Percentiles rank a stretch among this genome's conserved stretches.
These are phyloP conservation scores for Diaporthe ampelina DNA, from an alignment of 2,329 filamentous ascomycete species.

Conservation along the genomic window DNA sequence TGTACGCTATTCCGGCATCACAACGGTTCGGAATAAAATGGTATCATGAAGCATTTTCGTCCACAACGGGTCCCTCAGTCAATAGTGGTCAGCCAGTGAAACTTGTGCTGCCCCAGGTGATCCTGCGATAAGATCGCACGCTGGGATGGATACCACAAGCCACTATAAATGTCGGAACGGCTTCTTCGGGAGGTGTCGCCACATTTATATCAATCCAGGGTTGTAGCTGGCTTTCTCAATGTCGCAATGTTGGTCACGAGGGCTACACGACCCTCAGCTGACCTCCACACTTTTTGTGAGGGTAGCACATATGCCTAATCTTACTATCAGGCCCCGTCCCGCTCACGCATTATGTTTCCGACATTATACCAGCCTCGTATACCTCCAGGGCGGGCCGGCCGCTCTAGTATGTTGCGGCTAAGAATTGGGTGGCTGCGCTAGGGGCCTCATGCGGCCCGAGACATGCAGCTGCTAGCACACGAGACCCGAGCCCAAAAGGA, in stretches of 20 bases:
- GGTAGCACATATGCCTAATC: background rate
- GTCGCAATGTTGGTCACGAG: background rate
- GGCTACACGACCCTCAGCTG: background rate
- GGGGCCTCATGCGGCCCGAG: conserved; percentile 1
- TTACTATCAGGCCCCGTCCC: background rate
- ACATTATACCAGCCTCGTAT: conserved; percentile 9
- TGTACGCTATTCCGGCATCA: no score
- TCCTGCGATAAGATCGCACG: conserved; percentile 8
- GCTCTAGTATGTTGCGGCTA: background rate
- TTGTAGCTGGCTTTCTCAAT: background rate
- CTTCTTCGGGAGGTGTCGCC: background rate
- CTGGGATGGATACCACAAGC: background rate
- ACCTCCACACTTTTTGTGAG: background rate
- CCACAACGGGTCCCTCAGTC: background rate
- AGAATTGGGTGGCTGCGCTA: background rate
- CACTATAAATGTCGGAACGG: background rate
- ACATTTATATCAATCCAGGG: background rate
- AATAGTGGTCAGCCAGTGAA: background rate
- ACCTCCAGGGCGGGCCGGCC: background rate
- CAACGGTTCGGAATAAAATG: no score
- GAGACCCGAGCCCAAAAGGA: background rate
- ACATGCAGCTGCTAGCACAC: background rate
- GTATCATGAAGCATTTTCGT: no score
- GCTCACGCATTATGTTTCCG: conserved; percentile 2
- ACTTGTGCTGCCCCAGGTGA: background rate